Conservation (phyloP, 2,329 filamentous ascomycete genomes). For the Epichloe gansuensis region DNA sequence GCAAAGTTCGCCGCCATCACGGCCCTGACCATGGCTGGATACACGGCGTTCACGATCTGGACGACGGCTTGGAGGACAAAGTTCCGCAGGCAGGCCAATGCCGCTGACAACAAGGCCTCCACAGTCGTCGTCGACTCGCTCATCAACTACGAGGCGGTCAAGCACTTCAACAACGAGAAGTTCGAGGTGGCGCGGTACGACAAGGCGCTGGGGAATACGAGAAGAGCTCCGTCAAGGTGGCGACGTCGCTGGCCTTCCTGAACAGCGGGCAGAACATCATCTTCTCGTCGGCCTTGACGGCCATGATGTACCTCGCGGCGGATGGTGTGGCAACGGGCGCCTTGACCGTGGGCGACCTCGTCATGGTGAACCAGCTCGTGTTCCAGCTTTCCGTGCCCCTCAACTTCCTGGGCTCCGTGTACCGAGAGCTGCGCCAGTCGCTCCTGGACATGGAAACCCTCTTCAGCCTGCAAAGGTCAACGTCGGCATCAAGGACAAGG, state of each 20-base stretch:
- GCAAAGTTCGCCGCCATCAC: conserved; percentile 86
- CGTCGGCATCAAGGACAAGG: conserved; percentile 67
- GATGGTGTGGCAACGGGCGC: conserved; percentile 72
- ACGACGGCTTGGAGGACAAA: conserved; percentile 97
- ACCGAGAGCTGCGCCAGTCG: conserved; percentile 87
- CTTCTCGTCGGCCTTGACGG: conserved; percentile 84
- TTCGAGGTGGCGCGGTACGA: conserved; percentile 90
- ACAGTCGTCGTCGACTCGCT: conserved; percentile 93
- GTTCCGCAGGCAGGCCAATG: conserved; percentile 89
- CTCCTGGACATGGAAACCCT: conserved; percentile 97
- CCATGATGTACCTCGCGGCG: conserved; percentile 96
- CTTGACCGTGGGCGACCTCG: conserved; percentile 86
- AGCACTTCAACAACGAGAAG: conserved; percentile 98
- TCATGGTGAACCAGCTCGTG: conserved; percentile 98
- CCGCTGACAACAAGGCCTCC: conserved; percentile 88
- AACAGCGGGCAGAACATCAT: conserved; percentile 97
- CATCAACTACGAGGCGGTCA: conserved; percentile 98
- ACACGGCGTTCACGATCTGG: conserved; percentile 92
- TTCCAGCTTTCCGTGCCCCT: conserved; percentile 95
- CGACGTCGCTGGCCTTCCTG: conserved; percentile 81
- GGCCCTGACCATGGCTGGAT: conserved; percentile 78
- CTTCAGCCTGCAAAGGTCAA: conserved; percentile 95
- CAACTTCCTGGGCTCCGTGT: conserved; percentile 97
- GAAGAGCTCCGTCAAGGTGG: conserved; percentile 90
- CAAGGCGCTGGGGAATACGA: conserved; percentile 75